Evolutionary conservation across 225 moss, liverwort and hornwort genomes (phyloP).

Genomic region (Bryum argenteum): DNA sequence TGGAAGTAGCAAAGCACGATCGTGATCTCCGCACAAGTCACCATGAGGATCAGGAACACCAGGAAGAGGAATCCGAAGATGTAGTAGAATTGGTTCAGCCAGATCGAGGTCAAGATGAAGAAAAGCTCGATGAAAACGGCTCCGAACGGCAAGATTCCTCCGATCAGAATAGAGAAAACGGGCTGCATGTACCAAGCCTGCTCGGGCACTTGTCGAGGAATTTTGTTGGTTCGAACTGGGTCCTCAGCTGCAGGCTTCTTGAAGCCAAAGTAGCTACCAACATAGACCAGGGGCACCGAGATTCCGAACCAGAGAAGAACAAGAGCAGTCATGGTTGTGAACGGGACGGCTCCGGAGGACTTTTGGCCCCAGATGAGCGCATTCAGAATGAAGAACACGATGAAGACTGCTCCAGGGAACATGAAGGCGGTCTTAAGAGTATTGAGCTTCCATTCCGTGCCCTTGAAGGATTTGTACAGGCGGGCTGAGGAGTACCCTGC

Average conservation of each 20-base stretch:
- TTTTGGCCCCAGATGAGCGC: conserved; percentile 90
- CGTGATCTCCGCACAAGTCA: conserved; percentile 88
- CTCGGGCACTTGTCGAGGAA: conserved; percentile 83
- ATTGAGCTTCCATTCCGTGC: conserved; percentile 83
- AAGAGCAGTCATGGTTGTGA: conserved; percentile 79
- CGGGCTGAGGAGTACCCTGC: conserved; percentile 83
- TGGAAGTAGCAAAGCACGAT: conserved; percentile 96
- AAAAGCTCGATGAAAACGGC: conserved; percentile 92
- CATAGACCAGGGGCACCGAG: conserved; percentile 76
- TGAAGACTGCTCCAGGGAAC: conserved; percentile 72
- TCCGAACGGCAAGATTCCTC: conserved; percentile 83
- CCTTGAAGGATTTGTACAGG: conserved; percentile 82
- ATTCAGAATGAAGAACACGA: conserved; percentile 73
- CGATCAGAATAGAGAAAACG: conserved; percentile 74
- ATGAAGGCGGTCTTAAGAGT: conserved; percentile 81
- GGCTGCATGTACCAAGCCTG: conserved; percentile 93
- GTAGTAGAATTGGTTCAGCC: conserved; percentile 91
- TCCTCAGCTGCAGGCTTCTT: conserved; percentile 77
- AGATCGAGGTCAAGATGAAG: conserved; percentile 87
- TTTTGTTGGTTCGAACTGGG: conserved; percentile 87
- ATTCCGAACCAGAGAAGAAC: conserved; percentile 92
- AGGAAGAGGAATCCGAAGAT: conserved; percentile 88
- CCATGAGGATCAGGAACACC: conserved; percentile 84
- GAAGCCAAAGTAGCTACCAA: conserved; percentile 86
- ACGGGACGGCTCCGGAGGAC: conserved; percentile 87